These are phyloP conservation scores for Fusarium tricinctum DNA, from an alignment of 2,329 filamentous ascomycete species.

Conservation along the genomic window DNA sequence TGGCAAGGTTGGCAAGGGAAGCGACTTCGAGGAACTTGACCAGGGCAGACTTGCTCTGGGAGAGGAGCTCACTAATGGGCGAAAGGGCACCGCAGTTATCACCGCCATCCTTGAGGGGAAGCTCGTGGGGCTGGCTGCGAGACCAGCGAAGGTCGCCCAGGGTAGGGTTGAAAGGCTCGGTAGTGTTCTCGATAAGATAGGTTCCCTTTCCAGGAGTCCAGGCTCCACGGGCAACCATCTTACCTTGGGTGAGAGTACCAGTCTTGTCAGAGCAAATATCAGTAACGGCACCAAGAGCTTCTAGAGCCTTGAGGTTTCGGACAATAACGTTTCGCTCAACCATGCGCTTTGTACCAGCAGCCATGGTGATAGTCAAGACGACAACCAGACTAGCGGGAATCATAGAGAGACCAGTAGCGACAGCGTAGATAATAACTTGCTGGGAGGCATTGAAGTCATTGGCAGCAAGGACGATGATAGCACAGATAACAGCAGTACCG, in stretches of 20 bases:
- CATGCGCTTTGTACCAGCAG: constrained; percentile 67
- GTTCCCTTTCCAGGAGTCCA: constrained; percentile 71
- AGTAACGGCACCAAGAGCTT: constrained; percentile 74
- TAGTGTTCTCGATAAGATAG: constrained; percentile 68
- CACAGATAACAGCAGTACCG: constrained; percentile 75
- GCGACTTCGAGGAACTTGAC: constrained; percentile 70
- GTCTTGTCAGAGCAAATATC: constrained; percentile 69
- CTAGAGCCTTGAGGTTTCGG: constrained; percentile 64
- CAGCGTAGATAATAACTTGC: constrained; percentile 72
- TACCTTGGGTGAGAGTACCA: constrained; percentile 73
- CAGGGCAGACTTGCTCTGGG: constrained; percentile 60
- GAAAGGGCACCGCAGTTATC: constrained; percentile 46
- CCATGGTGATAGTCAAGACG: constrained; percentile 73
- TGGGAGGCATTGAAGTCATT: constrained; percentile 68
- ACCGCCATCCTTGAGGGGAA: constrained; percentile 55
- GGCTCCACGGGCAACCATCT: constrained; percentile 73
- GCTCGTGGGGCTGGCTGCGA: constrained; percentile 54
- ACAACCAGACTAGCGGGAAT: constrained; percentile 64
- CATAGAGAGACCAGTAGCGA: constrained; percentile 63
- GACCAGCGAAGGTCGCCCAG: constrained; percentile 62
- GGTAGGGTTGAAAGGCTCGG: constrained; percentile 70
- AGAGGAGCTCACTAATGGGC: constrained; percentile 54
- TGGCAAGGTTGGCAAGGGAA: constrained; percentile 69
- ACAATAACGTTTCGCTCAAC: constrained; percentile 67
- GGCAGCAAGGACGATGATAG: constrained; percentile 76